Evolutionary conservation across 768 basidiomycete genomes (phyloP), one percentile per base, ranked within the genome.

Genomic region (Tylopilus sp.): DNA sequence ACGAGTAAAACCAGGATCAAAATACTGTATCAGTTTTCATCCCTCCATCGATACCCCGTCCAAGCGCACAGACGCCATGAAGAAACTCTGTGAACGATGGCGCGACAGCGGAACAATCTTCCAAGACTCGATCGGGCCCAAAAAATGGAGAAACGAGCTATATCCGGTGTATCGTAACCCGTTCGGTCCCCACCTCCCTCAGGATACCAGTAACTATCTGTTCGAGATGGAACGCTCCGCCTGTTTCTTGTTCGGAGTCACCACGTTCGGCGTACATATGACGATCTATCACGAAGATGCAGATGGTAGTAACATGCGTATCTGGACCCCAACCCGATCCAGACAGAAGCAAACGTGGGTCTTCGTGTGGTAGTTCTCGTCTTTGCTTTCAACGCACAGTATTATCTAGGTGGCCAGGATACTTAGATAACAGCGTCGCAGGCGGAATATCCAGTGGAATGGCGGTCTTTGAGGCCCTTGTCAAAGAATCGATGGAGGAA

Each of bases 401-500:
- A 33, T 56, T 19, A 4, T 44, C 45, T 57, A 88, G 88, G 29
- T 97, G 85, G 80, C 92, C 94, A 6, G 86, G 90, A 2, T 83
- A 78, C 60, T 78, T 97, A 17, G 96, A 98, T 64, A 98, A 98
- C 68, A 86, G 82, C 31, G 89, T 90, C 38, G 94, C 94, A 4
- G 96, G 96, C 1, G 96, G 96, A 3, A 94, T 96, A 29, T 84
- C 92, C 0, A 83, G 86, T 19, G 91, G 93, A 1, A 84, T 87
- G 73, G 64, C 78, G 1, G 70, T 81, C 4, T 81, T 89, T 44
- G 87, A 93, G 44, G 79, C 84, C 2, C 73, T 98, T 40, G 78
- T 95, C 33, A 97, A 96, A 65, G 96, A 98, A 69, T 87, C 90
- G 50, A 86, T 83, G 78, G 96, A 98, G 65, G 96, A 99, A 69